Evolutionary conservation across 2,329 filamentous ascomycete species (phyloP), one percentile per base, ranked within the genome.

Genomic region (Talaromyces sp.): DNA sequence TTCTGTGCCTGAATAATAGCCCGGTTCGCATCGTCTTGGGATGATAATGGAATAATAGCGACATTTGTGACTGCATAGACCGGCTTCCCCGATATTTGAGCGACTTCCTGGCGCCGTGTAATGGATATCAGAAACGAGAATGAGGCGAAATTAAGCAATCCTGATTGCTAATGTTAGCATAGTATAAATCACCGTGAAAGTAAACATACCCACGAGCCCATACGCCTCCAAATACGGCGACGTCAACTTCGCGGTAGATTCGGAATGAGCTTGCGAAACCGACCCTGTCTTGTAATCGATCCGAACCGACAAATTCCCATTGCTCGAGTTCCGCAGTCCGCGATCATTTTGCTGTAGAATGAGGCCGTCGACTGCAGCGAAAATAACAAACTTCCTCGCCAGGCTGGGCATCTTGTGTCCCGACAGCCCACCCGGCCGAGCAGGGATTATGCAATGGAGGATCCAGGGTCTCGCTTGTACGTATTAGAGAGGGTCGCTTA

Each of bases 31-130:
- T 95, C 90, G 40, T 74, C 71, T 66, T 87, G 87, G 5, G 89
- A 93, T 2, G 86, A 84, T 55, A 94, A 85, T 0, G 94, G 94
- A 5, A 96, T 96, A n/a, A 97, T 78, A 6, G 91, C 88, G 33
- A 97, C 89, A 65, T 95, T 90, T 43, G 89, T 94, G 60, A 97
- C 84, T 39, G 91, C 86, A 72, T 95, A 99, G 57, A 97, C 79
- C 0, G 92, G 87, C 57, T 84, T 86, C 5, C 90, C 91, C 63
- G 87, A 85, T 52, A 97, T 85, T 63, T 92, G 87, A 2, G 94
- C 94, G 52, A 97, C 91, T 71, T 96, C 89, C 67, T 95, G 84
- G 48, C 93, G 89, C 59, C 86, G 84, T 21, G 88, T 91, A 66
- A 99, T 95, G 10, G 90, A 88, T 59, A 99, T 83, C 6, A 99